phyloP scores from a whole-genome alignment of 441 rosid species.

The Arabidopsis hybrid region DNA sequence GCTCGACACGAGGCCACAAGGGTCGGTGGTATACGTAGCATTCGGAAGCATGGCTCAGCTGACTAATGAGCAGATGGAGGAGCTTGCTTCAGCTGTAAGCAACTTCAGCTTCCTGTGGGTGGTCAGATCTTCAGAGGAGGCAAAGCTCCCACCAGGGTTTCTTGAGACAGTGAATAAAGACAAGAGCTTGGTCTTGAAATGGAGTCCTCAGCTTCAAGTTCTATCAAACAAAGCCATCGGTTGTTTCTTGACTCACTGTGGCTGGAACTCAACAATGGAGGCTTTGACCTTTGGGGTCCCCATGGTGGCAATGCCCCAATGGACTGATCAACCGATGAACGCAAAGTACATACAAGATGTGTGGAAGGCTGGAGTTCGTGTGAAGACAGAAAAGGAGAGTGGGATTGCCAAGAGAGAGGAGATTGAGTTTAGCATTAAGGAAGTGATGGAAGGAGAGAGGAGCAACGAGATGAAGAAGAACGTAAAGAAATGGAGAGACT shows the following conservation, averaged over 20 bases:
- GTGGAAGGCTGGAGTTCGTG: slow-evolving; percentile 58
- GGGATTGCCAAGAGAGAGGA: slow-evolving; percentile 51
- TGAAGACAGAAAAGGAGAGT: slow-evolving; percentile 39
- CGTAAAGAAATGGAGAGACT: slow-evolving; percentile 49
- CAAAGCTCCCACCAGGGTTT: slow-evolving; percentile 50
- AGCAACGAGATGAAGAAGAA: slow-evolving; percentile 44
- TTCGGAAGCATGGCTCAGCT: slow-evolving; percentile 55
- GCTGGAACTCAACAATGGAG: slow-evolving; percentile 66
- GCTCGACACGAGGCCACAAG: slow-evolving; percentile 49
- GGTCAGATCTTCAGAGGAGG: slow-evolving; percentile 50
- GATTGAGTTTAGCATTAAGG: slow-evolving; percentile 49
- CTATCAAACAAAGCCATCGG: slow-evolving; percentile 51
- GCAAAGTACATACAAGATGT: slow-evolving; percentile 55
- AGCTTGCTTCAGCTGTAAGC: slow-evolving; percentile 48
- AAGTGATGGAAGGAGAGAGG: slow-evolving; percentile 62
- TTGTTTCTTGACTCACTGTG: slow-evolving; percentile 61
- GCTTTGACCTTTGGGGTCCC: slow-evolving; percentile 65
- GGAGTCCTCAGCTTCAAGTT: slow-evolving; percentile 59
- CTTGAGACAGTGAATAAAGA: slow-evolving; percentile 41
- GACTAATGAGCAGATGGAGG: slow-evolving; percentile 50
- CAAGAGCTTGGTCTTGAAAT: slow-evolving; percentile 46
- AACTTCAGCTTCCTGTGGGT: slow-evolving; percentile 57
- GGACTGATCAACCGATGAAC: slow-evolving; percentile 60
- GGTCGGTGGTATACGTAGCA: slow-evolving; percentile 59
- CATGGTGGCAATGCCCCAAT: slow-evolving; percentile 65